phyloP scores from a whole-genome alignment of 2,329 filamentous ascomycete genomes.

The Fusarium foetens region DNA sequence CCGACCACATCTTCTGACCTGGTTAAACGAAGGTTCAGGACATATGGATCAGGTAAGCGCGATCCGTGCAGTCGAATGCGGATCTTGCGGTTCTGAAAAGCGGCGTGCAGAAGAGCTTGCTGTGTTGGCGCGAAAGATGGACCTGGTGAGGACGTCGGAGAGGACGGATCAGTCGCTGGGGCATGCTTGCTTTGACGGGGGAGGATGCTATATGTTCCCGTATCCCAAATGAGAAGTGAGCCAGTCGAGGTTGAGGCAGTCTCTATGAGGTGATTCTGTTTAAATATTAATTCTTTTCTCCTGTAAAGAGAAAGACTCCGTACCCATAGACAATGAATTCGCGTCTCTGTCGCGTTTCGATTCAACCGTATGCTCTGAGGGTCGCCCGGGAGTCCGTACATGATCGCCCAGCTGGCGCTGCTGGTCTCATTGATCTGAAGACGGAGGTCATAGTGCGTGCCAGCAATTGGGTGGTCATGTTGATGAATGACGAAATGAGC shows the following conservation, averaged over 20 bases:
- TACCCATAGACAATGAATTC: constrained; percentile 70
- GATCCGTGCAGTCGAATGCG: constrained; percentile 64
- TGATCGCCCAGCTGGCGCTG: constrained; percentile 72
- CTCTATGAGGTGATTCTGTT: constrained; percentile 69
- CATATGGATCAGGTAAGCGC: constrained; percentile 63
- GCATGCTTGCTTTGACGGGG: constrained; percentile 52
- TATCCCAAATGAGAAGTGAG: constrained; percentile 71
- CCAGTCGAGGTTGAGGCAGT: constrained; percentile 64
- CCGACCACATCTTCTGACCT: constrained; percentile 54
- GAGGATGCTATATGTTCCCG: constrained; percentile 66
- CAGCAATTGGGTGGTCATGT: constrained; percentile 76
- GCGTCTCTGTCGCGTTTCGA: constrained; percentile 70
- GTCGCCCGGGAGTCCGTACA: constrained; percentile 70
- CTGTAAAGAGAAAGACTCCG: constrained; percentile 17
- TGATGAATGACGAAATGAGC: constrained; percentile 77
- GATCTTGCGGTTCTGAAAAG: constrained; percentile 67
- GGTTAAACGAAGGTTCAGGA: constrained; percentile 64
- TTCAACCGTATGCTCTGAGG: constrained; percentile 64
- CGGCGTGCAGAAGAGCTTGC: constrained; percentile 60
- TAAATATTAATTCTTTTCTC: background rate
- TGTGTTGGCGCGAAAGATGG: constrained; percentile 46
- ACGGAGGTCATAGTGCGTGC: constrained; percentile 75
- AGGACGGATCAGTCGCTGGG: constrained; percentile 47
- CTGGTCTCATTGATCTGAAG: constrained; percentile 75
- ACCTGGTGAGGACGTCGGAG: constrained; percentile 29